Evolutionary conservation across 1,284 basidiomycete genomes (phyloP), one percentile per base, ranked within the genome.

Genomic region (Vanrija sp.): DNA sequence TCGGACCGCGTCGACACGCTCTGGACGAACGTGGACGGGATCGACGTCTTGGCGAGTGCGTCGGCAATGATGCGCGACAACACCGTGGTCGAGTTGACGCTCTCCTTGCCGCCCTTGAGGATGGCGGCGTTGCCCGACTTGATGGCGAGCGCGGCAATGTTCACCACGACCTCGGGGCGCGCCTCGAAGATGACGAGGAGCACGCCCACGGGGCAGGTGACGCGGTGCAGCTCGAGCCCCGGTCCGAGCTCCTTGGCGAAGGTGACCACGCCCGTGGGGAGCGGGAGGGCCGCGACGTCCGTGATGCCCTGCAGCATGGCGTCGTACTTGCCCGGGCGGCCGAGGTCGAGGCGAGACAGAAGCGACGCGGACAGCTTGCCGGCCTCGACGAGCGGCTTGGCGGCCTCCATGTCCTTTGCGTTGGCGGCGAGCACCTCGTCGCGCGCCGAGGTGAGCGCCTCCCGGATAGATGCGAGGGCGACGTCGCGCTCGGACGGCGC

Each of bases 91-190:
- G 93, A 95, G 58, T 85, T 79, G 45, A 83, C 83, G 3, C 92
- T 95, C 73, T 97, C 93, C 71, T 94, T 95, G 4, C 93, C 93
- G n/a, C 94, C 94, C 76, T 98, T 97, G 40, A 97, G 78, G 59
- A 98, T 97, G 5, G 92, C 93, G 34, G 91, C 87, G 74, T 97
- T 97, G 6, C 93, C 92, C 88, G 90, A 94, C 78, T 98, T 98
- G 77, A 99, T 91, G 2, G 96, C 95, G 63, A 99, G 80, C 0
- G 91, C 83, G 6, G 96, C 91, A 65, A 99, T 98, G 74, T 98
- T 98, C 43, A 98, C 89, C 28, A 98, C 91, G 6, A 99, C 96
- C 74, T 99, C 96, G 1, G 96, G 96, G 38, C 96, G 83, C 3
- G 95, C 91, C 77, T 99, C 96, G 65, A 99, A 99, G 63, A 99